phyloP scores from a whole-genome alignment of 257 asterid genomes.

The Penstemon barbatus region DNA sequence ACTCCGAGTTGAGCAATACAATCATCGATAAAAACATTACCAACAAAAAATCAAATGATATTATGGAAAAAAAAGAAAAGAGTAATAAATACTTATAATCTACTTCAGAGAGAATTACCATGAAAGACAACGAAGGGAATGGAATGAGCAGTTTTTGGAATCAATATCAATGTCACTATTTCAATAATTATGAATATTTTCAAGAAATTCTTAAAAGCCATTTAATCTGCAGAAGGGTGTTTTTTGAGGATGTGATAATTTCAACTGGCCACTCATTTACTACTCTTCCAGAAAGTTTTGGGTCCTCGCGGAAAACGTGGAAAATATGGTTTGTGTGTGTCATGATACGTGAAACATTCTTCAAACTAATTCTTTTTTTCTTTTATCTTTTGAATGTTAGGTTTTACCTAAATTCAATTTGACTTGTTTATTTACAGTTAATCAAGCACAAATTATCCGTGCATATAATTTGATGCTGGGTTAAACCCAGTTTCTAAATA shows the following conservation, averaged over 20 bases:
- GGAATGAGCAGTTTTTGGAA: slow-evolving; percentile 44
- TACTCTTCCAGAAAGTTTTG: slow-evolving; percentile 3
- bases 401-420: too few relatives aligned
- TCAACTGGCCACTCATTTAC: slow-evolving; percentile 16
- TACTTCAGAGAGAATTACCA: slow-evolving; percentile 44
- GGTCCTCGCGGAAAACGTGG: slow-evolving; percentile 20
- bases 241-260: neutral
- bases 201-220: slow-evolving; percentile 34
- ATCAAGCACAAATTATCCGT: too few relatives aligned
- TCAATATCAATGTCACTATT: slow-evolving; percentile 28
- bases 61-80: slow-evolving; percentile 6
- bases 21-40: neutral
- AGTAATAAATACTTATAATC: slow-evolving; percentile 2
- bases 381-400: too few relatives aligned
- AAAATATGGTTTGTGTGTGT: neutral
- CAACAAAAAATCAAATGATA: neutral
- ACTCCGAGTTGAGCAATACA: slow-evolving; percentile 6
- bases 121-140: slow-evolving; percentile 84
- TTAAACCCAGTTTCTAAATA: too few relatives aligned
- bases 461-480: too few relatives aligned
- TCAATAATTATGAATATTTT: slow-evolving; percentile 11
- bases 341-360: neutral
- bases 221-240: slow-evolving; percentile 22
- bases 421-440: too few relatives aligned
- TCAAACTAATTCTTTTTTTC: too few relatives aligned